Conservation (phyloP, 2,329 filamentous ascomycete genomes). For the Aspergillus floridensis region DNA sequence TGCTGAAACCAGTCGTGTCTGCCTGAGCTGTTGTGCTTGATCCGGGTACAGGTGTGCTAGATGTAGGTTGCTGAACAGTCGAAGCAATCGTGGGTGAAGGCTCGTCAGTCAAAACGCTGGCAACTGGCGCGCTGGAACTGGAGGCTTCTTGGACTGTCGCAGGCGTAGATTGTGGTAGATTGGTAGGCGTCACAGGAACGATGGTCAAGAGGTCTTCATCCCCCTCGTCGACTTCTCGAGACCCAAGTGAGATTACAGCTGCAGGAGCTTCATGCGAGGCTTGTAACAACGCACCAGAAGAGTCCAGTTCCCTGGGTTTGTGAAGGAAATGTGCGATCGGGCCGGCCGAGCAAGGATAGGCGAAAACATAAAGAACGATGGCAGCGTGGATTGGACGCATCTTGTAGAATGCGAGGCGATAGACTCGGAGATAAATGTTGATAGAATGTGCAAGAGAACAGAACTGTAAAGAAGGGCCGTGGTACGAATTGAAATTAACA, state of each 20-base stretch:
- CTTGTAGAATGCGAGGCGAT: neutral
- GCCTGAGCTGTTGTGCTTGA: neutral
- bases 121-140: neutral
- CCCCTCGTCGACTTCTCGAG: neutral
- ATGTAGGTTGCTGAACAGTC: neutral
- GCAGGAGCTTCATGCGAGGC: neutral
- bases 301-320: constrained; percentile 1
- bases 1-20: neutral
- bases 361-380: constrained; percentile 10
- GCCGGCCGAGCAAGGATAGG: constrained; percentile 17
- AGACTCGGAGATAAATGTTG: neutral
- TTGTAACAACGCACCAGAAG: neutral
- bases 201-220: neutral
- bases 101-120: too few species aligned
- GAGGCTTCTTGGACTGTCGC: neutral
- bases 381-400: constrained; percentile 6
- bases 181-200: constrained; percentile 1
- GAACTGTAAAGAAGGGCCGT: constrained; percentile 9
- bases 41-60: neutral
- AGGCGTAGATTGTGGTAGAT: neutral
- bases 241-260: neutral
- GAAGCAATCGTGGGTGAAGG: neutral
- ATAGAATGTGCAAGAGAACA: neutral
- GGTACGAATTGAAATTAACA: neutral
- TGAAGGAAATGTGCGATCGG: constrained; percentile 26